These are phyloP conservation scores for Sarocladiaceae sp. DNA, from an alignment of 2,329 filamentous ascomycete genomes.

Conservation along the genomic window DNA sequence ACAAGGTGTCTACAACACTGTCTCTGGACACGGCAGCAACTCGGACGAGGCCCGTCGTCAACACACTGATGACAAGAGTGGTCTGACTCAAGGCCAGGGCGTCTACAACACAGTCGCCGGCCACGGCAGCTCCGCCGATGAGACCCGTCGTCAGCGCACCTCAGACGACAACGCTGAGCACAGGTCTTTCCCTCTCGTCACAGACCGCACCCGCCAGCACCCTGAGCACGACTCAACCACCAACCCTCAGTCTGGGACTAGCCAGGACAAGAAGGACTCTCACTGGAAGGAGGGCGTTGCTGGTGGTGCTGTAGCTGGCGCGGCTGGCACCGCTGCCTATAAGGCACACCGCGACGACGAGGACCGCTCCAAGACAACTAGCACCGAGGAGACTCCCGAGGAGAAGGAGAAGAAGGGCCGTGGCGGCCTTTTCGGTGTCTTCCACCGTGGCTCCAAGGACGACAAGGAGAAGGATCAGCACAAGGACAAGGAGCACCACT, in stretches of 20 bases:
- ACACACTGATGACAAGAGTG: neutral
- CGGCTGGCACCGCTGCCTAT: slow-evolving; percentile 2
- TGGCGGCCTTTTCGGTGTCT: slow-evolving; percentile 5
- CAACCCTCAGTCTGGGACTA: neutral
- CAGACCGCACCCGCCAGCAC: neutral
- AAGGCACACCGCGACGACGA: neutral
- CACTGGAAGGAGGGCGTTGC: slow-evolving; percentile 7
- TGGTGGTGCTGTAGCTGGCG: neutral
- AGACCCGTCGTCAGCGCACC: neutral
- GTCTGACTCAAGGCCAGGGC: slow-evolving; percentile 3
- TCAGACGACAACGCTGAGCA: neutral
- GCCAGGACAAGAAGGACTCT: neutral
- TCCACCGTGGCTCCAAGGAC: slow-evolving; percentile 5
- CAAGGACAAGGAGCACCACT: neutral
- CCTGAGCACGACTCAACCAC: neutral
- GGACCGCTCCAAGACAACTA: neutral
- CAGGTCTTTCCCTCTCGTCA: slow-evolving; percentile 5
- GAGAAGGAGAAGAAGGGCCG: slow-evolving; percentile 4
- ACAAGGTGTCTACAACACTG: slow-evolving; percentile 6
- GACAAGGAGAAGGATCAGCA: neutral
- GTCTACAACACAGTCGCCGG: slow-evolving; percentile 6
- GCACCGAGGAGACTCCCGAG: neutral
- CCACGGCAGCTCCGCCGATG: slow-evolving; percentile 2
- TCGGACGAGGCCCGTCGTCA: slow-evolving; percentile 1
- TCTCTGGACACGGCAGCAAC: slow-evolving; percentile 7